Conservation (phyloP, 1,284 basidiomycete genomes). For the Phylloporus sp. region DNA sequence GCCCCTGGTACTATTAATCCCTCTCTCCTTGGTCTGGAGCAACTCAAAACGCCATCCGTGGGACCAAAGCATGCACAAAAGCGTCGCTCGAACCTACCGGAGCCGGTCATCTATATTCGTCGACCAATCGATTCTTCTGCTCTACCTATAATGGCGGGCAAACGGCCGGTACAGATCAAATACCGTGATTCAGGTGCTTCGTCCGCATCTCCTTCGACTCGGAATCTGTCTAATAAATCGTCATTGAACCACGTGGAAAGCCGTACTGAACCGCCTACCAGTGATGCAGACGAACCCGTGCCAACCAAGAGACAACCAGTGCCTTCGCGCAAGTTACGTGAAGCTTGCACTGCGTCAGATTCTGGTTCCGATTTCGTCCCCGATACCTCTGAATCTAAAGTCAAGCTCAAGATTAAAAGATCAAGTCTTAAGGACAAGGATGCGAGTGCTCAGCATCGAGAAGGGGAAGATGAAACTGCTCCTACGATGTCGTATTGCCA, state of each 20-base stretch:
- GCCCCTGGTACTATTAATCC: constrained; percentile 37
- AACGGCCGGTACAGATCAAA: constrained; percentile 41
- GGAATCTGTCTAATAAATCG: not conserved
- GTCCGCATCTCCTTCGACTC: constrained; percentile 8
- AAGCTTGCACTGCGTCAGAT: constrained; percentile 10
- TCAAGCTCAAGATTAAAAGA: constrained; percentile 16
- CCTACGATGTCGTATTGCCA: constrained; percentile 32
- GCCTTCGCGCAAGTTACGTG: constrained; percentile 30
- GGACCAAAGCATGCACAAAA: constrained; percentile 5
- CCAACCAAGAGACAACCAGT: constrained; percentile 13
- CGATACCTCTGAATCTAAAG: constrained; percentile 11
- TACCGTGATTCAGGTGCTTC: constrained; percentile 30
- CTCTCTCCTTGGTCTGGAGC: constrained; percentile 35
- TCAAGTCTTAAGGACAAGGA: constrained; percentile 1
- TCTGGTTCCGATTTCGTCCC: constrained; percentile 30
- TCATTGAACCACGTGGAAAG: constrained; percentile 7
- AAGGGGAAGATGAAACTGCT: not conserved
- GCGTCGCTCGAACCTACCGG: constrained; percentile 26
- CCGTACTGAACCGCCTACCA: not conserved
- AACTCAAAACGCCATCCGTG: not conserved
- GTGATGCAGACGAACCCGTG: not conserved
- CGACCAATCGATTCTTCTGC: constrained; percentile 34
- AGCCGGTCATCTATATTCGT: constrained; percentile 41
- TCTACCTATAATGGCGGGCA: constrained; percentile 30
- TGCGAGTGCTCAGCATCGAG: not conserved